Conservation (phyloP, 2,329 filamentous ascomycete species). For the Microcyclosporella mali region DNA sequence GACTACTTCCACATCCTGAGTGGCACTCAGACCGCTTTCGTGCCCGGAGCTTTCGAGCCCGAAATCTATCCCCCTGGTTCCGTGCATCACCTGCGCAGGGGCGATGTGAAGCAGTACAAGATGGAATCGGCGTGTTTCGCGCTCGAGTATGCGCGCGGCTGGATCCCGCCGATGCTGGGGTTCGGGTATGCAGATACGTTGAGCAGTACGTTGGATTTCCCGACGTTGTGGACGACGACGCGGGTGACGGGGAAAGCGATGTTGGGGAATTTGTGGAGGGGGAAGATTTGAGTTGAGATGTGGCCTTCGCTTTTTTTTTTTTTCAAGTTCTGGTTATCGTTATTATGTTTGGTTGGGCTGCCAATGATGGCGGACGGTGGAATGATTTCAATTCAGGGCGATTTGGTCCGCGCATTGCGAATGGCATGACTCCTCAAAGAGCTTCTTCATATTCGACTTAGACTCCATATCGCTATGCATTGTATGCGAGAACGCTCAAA, state of each 20-base stretch:
- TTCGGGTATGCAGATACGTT: constrained; percentile 82
- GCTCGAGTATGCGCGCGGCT: constrained; percentile 76
- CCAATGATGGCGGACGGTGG: too few species aligned
- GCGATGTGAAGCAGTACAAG: constrained; percentile 73
- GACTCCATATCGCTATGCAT: too few species aligned
- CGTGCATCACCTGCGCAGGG: constrained; percentile 66
- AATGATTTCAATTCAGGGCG: too few species aligned
- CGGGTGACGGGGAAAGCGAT: constrained; percentile 70
- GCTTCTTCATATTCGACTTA: too few species aligned
- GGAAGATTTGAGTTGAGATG: constrained; percentile 54
- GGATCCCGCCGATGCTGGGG: constrained; percentile 88
- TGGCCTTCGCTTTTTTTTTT: too few species aligned
- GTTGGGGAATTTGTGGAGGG: constrained; percentile 61
- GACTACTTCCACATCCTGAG: constrained; percentile 90
- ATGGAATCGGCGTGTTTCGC: constrained; percentile 73
- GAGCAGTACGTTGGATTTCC: constrained; percentile 73
- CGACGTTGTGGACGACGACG: constrained; percentile 76
- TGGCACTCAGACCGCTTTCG: constrained; percentile 71
- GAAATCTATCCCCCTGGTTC: constrained; percentile 64
- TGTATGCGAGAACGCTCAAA: neutral
- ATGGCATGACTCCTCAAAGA: too few species aligned
- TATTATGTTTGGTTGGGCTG: too few species aligned
- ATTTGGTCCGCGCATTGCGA: too few species aligned
- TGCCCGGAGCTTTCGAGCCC: constrained; percentile 58
- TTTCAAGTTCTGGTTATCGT: too few species aligned